These are phyloP conservation scores for Globisporangium cystogenes DNA, from an alignment of 352 stramenopile genomes.

Conservation along the genomic window DNA sequence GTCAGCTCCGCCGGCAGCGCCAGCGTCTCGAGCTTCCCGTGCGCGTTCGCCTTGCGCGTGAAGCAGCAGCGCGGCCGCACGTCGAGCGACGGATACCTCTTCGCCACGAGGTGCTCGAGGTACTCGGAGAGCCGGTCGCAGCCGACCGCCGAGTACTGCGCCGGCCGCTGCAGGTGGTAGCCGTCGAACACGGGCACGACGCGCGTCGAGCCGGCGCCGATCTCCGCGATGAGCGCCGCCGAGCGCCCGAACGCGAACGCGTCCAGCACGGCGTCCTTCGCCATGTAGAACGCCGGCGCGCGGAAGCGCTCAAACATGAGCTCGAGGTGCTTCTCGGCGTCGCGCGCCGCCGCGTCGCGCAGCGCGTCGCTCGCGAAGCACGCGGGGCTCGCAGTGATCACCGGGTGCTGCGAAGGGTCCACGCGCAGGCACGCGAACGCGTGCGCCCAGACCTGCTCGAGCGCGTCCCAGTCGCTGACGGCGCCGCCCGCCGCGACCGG, in stretches of 20 bases:
- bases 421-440: slow-evolving; percentile 72
- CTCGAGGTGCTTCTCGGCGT: slow-evolving; percentile 80
- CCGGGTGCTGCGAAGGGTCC: slow-evolving; percentile 59
- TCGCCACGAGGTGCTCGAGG: slow-evolving; percentile 56
- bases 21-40: slow-evolving; percentile 53
- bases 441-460: slow-evolving; percentile 81
- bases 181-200: slow-evolving; percentile 90
- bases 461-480: slow-evolving; percentile 77
- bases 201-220: slow-evolving; percentile 78
- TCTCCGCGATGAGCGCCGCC: slow-evolving; percentile 84
- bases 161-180: slow-evolving; percentile 75
- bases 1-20: slow-evolving; percentile 31
- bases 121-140: slow-evolving; percentile 70
- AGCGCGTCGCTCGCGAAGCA: slow-evolving; percentile 74
- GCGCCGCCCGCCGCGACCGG: slow-evolving; percentile 45
- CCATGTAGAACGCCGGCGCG: slow-evolving; percentile 87
- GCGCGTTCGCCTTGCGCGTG: slow-evolving; percentile 40
- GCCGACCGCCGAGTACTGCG: slow-evolving; percentile 70
- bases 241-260: slow-evolving; percentile 89
- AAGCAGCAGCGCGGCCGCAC: slow-evolving; percentile 69
- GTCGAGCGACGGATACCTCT: slow-evolving; percentile 27
- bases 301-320: slow-evolving; percentile 93
- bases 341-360: slow-evolving; percentile 41
- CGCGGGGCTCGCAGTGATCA: slow-evolving; percentile 68
- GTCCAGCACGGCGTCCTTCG: slow-evolving; percentile 86